These are phyloP conservation scores for Excoecaria cochinchinensis DNA, from an alignment of 345 rosid species.

Conservation along the genomic window DNA sequence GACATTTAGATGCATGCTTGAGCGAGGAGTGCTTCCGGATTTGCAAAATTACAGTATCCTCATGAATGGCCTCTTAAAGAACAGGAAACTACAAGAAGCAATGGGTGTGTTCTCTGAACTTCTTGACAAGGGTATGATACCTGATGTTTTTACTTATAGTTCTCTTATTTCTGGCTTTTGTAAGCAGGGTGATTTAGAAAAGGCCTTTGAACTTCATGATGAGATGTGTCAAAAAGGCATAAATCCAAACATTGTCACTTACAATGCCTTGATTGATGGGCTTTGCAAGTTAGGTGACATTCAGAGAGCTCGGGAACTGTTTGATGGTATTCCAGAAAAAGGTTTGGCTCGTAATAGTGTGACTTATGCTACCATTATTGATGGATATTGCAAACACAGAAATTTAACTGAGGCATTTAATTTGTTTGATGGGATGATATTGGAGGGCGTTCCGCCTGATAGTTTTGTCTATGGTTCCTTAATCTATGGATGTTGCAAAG, in stretches of 20 bases:
- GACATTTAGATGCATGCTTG: slow-evolving; percentile 51
- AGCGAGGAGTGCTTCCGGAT: slow-evolving; percentile 49
- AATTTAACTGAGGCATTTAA: slow-evolving; percentile 55
- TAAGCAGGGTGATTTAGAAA: slow-evolving; percentile 46
- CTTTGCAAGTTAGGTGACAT: slow-evolving; percentile 57
- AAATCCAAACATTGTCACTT: slow-evolving; percentile 58
- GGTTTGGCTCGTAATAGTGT: slow-evolving; percentile 50
- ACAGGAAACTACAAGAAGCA: slow-evolving; percentile 60
- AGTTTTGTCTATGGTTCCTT: slow-evolving; percentile 58
- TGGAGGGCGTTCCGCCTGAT: slow-evolving; percentile 58
- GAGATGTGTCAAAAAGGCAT: slow-evolving; percentile 57
- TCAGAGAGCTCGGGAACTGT: slow-evolving; percentile 53
- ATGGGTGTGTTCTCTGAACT: slow-evolving; percentile 57
- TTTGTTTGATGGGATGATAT: slow-evolving; percentile 59
- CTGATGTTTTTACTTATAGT: slow-evolving; percentile 62
- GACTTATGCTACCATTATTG: slow-evolving; percentile 67
- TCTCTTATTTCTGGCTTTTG: slow-evolving; percentile 65
- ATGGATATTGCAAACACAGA: slow-evolving; percentile 72
- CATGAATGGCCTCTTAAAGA: slow-evolving; percentile 64
- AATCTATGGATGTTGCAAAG: slow-evolving; percentile 68
- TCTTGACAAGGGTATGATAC: slow-evolving; percentile 44
- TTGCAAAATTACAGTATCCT: slow-evolving; percentile 50
- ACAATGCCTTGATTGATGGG: slow-evolving; percentile 61
- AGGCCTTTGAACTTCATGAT: slow-evolving; percentile 46
- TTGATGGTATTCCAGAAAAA: slow-evolving; percentile 57